A percentile compares a stretch with the other conserved stretches of the same genome.
phyloP scores from a whole-genome alignment of 345 rosid species.

The Gossypium arboreum region DNA sequence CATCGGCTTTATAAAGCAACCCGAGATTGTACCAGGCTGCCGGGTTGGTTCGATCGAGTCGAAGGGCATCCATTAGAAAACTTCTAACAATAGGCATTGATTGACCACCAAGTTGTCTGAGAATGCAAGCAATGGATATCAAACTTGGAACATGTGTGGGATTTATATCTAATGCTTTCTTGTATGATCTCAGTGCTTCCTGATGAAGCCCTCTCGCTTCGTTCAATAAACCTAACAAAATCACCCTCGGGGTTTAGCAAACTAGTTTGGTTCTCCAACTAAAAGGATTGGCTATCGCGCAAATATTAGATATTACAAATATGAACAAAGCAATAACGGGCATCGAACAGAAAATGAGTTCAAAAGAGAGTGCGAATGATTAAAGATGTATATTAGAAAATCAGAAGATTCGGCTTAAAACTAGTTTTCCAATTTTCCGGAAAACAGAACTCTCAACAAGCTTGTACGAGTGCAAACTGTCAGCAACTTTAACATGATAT shows the following conservation, averaged over 20 bases:
- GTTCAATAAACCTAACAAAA: slow-evolving; percentile 38
- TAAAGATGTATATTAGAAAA: background rate
- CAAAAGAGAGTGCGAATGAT: background rate
- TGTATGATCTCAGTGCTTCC: slow-evolving; percentile 48
- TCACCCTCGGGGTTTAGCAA: background rate
- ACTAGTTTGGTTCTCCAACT: background rate
- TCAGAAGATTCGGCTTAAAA: background rate
- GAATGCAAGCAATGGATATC: slow-evolving; percentile 47
- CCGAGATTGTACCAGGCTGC: slow-evolving; percentile 67
- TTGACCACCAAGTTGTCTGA: slow-evolving; percentile 33
- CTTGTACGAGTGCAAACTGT: background rate
- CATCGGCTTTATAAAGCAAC: slow-evolving; percentile 42
- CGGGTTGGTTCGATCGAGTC: slow-evolving; percentile 47
- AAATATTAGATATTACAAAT: background rate
- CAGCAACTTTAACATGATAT: background rate
- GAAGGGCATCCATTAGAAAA: slow-evolving; percentile 51
- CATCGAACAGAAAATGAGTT: background rate
- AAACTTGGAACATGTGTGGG: slow-evolving; percentile 56
- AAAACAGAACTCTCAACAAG: background rate
- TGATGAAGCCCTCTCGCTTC: slow-evolving; percentile 42
- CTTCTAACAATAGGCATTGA: slow-evolving; percentile 36
- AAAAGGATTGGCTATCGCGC: background rate
- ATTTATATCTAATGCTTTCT: slow-evolving; percentile 47
- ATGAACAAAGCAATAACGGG: background rate
- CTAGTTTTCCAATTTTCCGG: background rate